phyloP scores from a whole-genome alignment of 192 early-diverging fungal species.

The Rhizoclosmatium sp. region DNA sequence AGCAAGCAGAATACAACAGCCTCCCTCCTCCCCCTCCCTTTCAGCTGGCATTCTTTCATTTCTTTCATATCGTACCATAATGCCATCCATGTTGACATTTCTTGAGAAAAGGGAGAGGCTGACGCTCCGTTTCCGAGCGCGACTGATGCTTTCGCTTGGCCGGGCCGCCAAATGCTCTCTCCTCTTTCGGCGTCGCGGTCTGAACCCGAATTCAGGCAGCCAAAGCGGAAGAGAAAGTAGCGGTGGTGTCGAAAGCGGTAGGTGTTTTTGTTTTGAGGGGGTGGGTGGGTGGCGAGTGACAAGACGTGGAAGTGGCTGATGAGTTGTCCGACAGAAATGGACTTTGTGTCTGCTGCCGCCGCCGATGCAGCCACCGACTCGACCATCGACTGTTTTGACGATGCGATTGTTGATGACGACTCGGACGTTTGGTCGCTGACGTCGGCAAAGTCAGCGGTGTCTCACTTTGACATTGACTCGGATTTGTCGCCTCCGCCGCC shows the following conservation, averaged over 20 bases:
- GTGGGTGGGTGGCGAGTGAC: neutral
- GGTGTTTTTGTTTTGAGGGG: neutral
- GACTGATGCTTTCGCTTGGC: conserved; percentile 1
- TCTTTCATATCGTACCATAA: neutral
- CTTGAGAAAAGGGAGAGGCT: neutral
- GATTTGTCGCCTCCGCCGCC: neutral
- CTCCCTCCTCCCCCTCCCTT: neutral
- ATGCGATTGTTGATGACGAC: neutral
- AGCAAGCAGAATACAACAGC: neutral
- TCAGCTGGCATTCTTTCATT: neutral
- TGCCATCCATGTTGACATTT: neutral
- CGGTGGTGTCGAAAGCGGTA: neutral
- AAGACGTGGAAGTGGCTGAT: neutral
- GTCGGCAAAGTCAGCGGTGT: neutral
- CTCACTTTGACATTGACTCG: no score
- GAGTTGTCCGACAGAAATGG: neutral
- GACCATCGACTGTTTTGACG: neutral
- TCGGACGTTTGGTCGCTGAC: neutral
- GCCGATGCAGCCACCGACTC: neutral
- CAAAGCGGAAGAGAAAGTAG: neutral
- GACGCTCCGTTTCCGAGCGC: neutral
- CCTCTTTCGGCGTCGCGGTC: neutral
- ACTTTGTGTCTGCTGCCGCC: neutral
- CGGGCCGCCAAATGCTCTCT: neutral
- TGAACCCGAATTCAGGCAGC: neutral